phyloP scores from a whole-genome alignment of 768 basidiomycete genomes.

The Infundibulicybe gibba region DNA sequence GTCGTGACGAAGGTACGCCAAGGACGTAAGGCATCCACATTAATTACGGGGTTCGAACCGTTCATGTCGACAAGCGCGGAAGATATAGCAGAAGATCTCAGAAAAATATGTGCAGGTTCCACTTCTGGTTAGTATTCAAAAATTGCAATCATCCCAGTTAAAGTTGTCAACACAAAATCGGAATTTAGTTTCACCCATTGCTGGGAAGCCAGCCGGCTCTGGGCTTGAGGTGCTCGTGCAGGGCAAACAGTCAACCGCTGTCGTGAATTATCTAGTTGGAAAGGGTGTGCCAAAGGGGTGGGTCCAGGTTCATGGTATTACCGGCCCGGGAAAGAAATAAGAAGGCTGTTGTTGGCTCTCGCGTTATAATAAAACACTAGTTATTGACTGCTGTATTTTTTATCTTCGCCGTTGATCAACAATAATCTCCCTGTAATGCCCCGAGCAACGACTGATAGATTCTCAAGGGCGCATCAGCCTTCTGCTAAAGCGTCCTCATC shows the following conservation, averaged over 20 bases:
- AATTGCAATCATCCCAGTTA: neutral
- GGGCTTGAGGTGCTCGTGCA: conserved; percentile 78
- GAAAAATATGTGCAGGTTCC: conserved; percentile 72
- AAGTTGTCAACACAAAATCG: neutral
- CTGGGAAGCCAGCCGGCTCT: conserved; percentile 46
- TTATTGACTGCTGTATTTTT: too few species aligned
- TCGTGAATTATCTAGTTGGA: conserved; percentile 60
- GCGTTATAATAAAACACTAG: too few species aligned
- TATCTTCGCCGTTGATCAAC: too few species aligned
- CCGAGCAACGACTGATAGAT: conserved; percentile 72
- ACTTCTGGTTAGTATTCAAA: conserved; percentile 62
- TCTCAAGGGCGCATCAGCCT: conserved; percentile 66
- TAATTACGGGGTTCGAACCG: conserved; percentile 77
- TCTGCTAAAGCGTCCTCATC: conserved; percentile 48
- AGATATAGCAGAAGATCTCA: conserved; percentile 74
- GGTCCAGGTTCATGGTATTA: conserved; percentile 55
- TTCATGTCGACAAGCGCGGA: conserved; percentile 65
- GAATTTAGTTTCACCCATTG: conserved; percentile 53
- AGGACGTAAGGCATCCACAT: conserved; percentile 72
- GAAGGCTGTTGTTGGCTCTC: too few species aligned
- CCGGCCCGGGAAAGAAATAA: conserved; percentile 52
- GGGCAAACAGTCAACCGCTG: conserved; percentile 71
- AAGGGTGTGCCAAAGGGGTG: conserved; percentile 81
- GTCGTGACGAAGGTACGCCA: conserved; percentile 72
- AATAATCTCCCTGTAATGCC: conserved; percentile 48